Evolutionary conservation across 169 alveolate species (phyloP), one percentile per base, ranked within the genome.

Genomic region (Eimeria falciformis): DNA sequence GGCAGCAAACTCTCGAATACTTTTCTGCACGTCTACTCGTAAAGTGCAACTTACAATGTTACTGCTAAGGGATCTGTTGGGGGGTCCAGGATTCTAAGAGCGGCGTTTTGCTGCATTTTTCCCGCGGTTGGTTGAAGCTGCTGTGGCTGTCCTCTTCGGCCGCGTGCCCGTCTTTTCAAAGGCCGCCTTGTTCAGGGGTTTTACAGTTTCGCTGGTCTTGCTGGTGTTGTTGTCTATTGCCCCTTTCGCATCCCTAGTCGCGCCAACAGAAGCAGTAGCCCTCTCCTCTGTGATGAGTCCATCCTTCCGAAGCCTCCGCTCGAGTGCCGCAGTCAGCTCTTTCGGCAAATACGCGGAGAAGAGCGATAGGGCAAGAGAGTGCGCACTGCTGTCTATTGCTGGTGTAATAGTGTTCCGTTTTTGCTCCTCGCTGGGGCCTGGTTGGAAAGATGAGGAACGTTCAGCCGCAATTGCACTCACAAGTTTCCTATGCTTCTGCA

Each of bases 151-250:
- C 50, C 87, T 46, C 69, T 78, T 78, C 5, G 23, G 71, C 9
- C 87, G 66, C 29, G 87, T 78, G 27, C 87, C 87, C 9, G 87
- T 37, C 71, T 47, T 78, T 7, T 17, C 45, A 53, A 50, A 37
- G 2, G 40, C 40, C 40, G 2, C 40, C 40, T 33, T 33, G 62
- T 73, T 73, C 45, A 17, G 3, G 37, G 84, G 45, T 43, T 73
- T 73, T 53, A 3, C 21, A 21, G 84, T 21, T 73, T 2, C 40
- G 84, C 62, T 73, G 84, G 40, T 37, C 45, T 37, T 78, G 66
- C 87, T 50, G 68, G 69, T 50, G 87, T 68, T 3, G 50, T 17
- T 33, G 40, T 33, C 40, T 33, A 33, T 2, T 33, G 40, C 40
- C 40, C 40, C 40, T 33, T 33, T 53, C 25, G 65, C 65, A 21